Percentiles rank a stretch among this genome's conserved stretches.
phyloP scores from a whole-genome alignment of 2,329 filamentous ascomycete genomes.

The Hypoxylon sp. region DNA sequence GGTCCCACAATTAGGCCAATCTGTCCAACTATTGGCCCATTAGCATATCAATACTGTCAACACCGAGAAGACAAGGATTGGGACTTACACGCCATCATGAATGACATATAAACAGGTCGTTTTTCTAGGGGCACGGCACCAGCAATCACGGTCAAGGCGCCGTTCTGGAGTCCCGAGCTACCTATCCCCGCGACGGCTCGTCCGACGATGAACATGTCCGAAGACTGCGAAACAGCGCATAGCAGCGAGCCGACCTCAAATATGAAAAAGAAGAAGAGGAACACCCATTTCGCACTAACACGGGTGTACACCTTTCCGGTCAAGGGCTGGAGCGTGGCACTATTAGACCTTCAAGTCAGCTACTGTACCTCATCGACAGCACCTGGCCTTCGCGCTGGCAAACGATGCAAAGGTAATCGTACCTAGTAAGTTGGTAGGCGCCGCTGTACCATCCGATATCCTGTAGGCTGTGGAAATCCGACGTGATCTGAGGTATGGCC shows the following conservation, averaged over 20 bases:
- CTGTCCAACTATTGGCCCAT: slow-evolving; percentile 51
- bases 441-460: slow-evolving; percentile 70
- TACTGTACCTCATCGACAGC: too few relatives aligned
- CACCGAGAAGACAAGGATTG: too few relatives aligned
- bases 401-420: slow-evolving; percentile 43
- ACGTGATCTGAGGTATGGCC: slow-evolving; percentile 64
- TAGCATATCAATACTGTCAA: background rate
- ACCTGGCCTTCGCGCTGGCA: too few relatives aligned
- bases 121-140: slow-evolving; percentile 56
- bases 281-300: slow-evolving; percentile 56
- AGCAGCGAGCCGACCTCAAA: slow-evolving; percentile 69
- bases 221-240: slow-evolving; percentile 63
- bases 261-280: slow-evolving; percentile 58
- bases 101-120: slow-evolving; percentile 50
- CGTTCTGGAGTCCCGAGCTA: slow-evolving; percentile 64
- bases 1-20: slow-evolving; percentile 62
- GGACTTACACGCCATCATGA: slow-evolving; percentile 47
- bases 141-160: slow-evolving; percentile 64
- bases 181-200: slow-evolving; percentile 67
- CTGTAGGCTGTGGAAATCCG: slow-evolving; percentile 61
- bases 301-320: slow-evolving; percentile 64
- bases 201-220: slow-evolving; percentile 66
- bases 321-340: slow-evolving; percentile 63
- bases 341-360: slow-evolving; percentile 44
- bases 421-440: slow-evolving; percentile 62